Evolutionary conservation across 23 red algal genomes (phyloP).

Genomic region (Gracilaria domingensis): DNA sequence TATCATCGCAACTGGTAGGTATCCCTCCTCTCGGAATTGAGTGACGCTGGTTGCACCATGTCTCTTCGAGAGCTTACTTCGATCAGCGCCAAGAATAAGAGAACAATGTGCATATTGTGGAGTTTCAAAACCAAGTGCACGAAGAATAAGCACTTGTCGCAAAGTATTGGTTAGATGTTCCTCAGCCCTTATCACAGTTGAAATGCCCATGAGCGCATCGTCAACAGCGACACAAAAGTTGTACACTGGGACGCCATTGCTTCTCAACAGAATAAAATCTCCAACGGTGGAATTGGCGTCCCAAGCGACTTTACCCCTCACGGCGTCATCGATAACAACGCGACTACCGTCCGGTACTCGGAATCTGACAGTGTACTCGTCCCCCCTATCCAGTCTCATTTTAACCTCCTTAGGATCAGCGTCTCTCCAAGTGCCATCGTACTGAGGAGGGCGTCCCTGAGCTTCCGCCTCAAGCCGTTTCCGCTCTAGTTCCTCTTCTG

Average conservation of each 20-base stretch:
- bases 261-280: conserved; percentile 92
- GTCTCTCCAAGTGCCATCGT: conserved; percentile 97
- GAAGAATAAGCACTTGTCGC: conserved; percentile 91
- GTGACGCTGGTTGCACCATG: conserved; percentile 94
- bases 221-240: conserved; percentile 99
- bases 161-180: conserved; percentile 99
- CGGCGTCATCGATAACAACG: conserved; percentile 90
- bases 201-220: conserved; percentile 96
- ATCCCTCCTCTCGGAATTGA: conserved; percentile 91
- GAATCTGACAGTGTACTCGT: conserved; percentile 90
- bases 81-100: conserved; percentile 94
- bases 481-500: conserved; percentile 89
- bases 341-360: conserved; percentile 80
- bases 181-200: conserved; percentile 96
- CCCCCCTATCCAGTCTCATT: conserved; percentile 52
- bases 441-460: conserved; percentile 83
- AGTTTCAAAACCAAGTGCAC: conserved; percentile 85
- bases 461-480: conserved; percentile 82
- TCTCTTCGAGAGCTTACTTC: conserved; percentile 91
- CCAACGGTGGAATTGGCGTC: conserved; percentile 96
- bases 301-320: conserved; percentile 93
- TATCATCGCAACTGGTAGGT: conserved; percentile 94
- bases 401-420: conserved; percentile 70
- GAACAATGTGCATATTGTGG: conserved; percentile 95
- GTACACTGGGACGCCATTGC: conserved; percentile 94